Conservation (phyloP, 306 rosid species). For the Dicorynia guianensis region DNA sequence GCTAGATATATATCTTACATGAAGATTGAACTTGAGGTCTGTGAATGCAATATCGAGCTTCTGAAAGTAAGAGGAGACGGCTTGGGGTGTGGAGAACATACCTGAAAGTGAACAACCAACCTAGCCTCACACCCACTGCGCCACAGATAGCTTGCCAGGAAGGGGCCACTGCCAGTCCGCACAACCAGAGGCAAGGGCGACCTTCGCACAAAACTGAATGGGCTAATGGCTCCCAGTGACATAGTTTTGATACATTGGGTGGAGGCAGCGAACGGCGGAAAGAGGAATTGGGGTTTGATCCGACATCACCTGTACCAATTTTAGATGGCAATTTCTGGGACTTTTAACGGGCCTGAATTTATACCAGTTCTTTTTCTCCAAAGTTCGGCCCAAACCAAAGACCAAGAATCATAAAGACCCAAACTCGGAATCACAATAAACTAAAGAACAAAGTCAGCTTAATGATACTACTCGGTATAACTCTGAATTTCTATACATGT, state of each 20-base stretch:
- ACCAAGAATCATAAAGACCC: too few relatives aligned
- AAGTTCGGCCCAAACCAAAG: background rate
- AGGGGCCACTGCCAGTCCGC: background rate
- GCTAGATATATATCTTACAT: constrained; percentile 59
- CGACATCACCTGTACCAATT: too few relatives aligned
- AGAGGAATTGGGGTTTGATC: too few relatives aligned
- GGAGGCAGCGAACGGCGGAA: too few relatives aligned
- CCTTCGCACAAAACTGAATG: background rate
- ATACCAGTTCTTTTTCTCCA: background rate
- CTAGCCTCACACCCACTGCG: background rate
- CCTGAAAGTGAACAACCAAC: background rate
- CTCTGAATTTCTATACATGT: too few relatives aligned
- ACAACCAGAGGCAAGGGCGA: background rate
- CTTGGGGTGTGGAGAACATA: background rate
- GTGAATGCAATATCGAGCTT: background rate
- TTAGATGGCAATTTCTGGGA: too few relatives aligned
- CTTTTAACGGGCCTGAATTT: background rate
- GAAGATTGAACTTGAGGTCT: constrained; percentile 8
- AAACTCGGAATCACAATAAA: too few relatives aligned
- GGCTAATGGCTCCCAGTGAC: background rate
- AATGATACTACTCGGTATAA: too few relatives aligned
- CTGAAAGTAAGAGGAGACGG: background rate
- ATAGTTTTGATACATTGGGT: too few relatives aligned
- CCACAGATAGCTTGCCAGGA: too few relatives aligned
- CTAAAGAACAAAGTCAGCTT: too few relatives aligned